A percentile compares a stretch with the other conserved stretches of the same genome.
These are phyloP conservation scores for Piedraia hortae DNA, from an alignment of 2,329 filamentous ascomycete species.

Conservation along the genomic window DNA sequence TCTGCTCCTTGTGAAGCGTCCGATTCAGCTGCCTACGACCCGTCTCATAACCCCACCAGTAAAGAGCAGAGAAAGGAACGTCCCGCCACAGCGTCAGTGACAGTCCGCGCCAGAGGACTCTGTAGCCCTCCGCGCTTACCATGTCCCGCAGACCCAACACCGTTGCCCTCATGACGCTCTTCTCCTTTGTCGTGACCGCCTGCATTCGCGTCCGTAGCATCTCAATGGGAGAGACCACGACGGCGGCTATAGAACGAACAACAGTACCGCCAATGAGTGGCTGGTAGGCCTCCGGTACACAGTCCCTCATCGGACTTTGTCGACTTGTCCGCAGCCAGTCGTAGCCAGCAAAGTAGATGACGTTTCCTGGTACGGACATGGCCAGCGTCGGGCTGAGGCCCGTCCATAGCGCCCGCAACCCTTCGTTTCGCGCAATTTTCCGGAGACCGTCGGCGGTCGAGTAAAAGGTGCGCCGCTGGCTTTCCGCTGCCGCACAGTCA, in stretches of 20 bases:
- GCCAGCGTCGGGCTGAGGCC: slow-evolving; percentile 78
- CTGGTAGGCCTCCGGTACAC: slow-evolving; percentile 40
- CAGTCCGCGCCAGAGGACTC: slow-evolving; percentile 68
- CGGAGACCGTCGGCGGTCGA: slow-evolving; percentile 76
- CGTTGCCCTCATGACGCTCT: slow-evolving; percentile 53
- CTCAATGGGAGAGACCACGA: slow-evolving; percentile 69
- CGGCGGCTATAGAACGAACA: slow-evolving; percentile 55
- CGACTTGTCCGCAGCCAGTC: slow-evolving; percentile 65
- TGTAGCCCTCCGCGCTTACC: slow-evolving; percentile 50
- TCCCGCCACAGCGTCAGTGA: slow-evolving; percentile 86
- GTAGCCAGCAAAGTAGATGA: slow-evolving; percentile 97
- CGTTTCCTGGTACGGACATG: slow-evolving; percentile 86
- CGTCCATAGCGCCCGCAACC: slow-evolving; percentile 62
- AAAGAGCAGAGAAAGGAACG: slow-evolving; percentile 86
- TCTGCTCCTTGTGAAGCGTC: slow-evolving; percentile 5
- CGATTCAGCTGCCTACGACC: slow-evolving; percentile 39
- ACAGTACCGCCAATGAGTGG: slow-evolving; percentile 55
- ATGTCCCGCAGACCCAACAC: slow-evolving; percentile 49
- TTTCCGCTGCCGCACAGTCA: slow-evolving; percentile 70
- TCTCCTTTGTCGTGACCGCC: slow-evolving; percentile 19
- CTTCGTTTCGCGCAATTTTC: slow-evolving; percentile 89
- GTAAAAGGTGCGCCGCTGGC: slow-evolving; percentile 55
- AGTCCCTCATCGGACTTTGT: slow-evolving; percentile 36
- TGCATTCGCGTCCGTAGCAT: slow-evolving; percentile 85
- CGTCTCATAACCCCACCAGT: slow-evolving; percentile 94